Percentiles rank a stretch among this genome's conserved stretches.
phyloP scores from a whole-genome alignment of 768 basidiomycete genomes.

The Tricholoma terreum region DNA sequence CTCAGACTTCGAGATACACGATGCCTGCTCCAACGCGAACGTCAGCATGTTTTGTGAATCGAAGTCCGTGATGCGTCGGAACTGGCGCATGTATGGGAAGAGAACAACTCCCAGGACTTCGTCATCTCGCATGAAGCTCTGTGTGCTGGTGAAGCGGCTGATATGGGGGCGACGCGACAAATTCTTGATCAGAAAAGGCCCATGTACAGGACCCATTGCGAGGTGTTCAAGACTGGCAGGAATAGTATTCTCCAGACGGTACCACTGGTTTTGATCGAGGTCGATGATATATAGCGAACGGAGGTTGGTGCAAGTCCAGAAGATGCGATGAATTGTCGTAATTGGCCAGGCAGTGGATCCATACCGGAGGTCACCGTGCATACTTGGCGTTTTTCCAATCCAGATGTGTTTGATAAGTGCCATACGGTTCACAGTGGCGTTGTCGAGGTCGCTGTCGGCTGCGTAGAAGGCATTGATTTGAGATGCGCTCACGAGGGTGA shows the following conservation, averaged over 20 bases:
- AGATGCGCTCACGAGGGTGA: constrained; percentile 16
- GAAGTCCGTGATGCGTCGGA: constrained; percentile 25
- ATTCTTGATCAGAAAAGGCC: constrained; percentile 25
- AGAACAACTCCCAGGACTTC: constrained; percentile 30
- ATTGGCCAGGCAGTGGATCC: constrained; percentile 29
- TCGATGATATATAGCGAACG: constrained; percentile 27
- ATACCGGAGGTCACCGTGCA: constrained; percentile 27
- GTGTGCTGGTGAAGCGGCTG: constrained; percentile 28
- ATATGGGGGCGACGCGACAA: constrained; percentile 23
- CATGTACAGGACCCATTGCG: constrained; percentile 34
- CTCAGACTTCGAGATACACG: constrained; percentile 20
- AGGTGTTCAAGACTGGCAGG: constrained; percentile 29
- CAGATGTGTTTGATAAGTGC: constrained; percentile 27
- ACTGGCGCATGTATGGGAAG: constrained; percentile 24
- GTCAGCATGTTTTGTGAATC: constrained; percentile 12
- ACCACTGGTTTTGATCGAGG: constrained; percentile 30
- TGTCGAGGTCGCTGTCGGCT: constrained; percentile 18
- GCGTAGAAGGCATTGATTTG: constrained; percentile 19
- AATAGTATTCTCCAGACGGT: constrained; percentile 26
- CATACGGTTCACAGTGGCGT: constrained; percentile 16
- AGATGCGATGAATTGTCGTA: constrained; percentile 29
- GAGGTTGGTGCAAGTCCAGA: constrained; percentile 26
- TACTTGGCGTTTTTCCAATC: constrained; percentile 22
- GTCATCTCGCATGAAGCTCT: constrained; percentile 33
- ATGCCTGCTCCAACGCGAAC: constrained; percentile 25